Evolutionary conservation across 202 grass and related monocot genomes (phyloP), one percentile per base, ranked within the genome.

Genomic region (Panicum virgatum): DNA sequence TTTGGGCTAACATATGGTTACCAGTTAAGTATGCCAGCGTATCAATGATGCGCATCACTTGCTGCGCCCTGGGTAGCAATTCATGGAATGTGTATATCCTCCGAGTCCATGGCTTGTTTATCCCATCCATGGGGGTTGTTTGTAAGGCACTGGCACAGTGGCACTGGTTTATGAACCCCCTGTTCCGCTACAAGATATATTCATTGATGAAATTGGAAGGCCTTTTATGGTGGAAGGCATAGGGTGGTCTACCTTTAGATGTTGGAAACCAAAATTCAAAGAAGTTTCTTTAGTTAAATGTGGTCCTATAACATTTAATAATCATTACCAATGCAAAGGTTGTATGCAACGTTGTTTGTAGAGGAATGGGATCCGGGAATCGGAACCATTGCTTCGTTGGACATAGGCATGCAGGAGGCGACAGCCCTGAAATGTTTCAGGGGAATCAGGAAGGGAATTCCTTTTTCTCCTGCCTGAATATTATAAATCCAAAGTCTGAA

Each of bases 21-120:
- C n/a, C n/a, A 45, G 25, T 46, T 73, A 62, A 30, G 57, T 72
- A 77, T n/a, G 71, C 37, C 52, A 69, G 22, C 1, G 10, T 46
- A 36, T 43, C 7, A 44, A 30, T 36, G 52, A 25, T 63, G 72
- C 44, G 16, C 65, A 36, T 68, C 20, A 62, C 23, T 23, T 66
- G 66, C 44, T 72, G 56, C 59, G 16, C 64, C 36, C 73, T 30
- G 18, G 66, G 36, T 73, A 66, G 40, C 45, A 59, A 73, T 59
- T 78, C 9, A 78, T 64, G 72, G 37, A 82, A 30, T 87, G 45
- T 83, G 47, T 51, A 79, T 88, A 77, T 79, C 20, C 34, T 20
- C 29, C 19, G 20, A 44, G 65, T 70, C 45, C 46, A 48, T 47
- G 45, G 32, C 64, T 45, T 82, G 64, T 14, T 46, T 44, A 77